A percentile compares a stretch with the other conserved stretches of the same genome.
These are phyloP conservation scores for Bruguiera hainesii DNA, from an alignment of 441 rosid genomes.

Conservation along the genomic window DNA sequence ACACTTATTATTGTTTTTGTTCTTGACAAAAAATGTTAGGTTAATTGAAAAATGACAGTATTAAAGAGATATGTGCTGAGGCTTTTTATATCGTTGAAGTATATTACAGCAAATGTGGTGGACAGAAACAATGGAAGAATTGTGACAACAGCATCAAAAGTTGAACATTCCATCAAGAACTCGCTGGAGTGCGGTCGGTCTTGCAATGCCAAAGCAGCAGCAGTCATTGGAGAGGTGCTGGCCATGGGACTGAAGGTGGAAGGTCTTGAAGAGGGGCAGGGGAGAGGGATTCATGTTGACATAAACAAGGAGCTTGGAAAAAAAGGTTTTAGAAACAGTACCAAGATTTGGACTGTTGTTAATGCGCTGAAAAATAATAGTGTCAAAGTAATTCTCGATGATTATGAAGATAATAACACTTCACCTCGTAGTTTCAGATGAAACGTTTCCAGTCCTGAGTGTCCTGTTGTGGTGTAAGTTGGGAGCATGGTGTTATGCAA, in stretches of 20 bases:
- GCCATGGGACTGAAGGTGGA: slow-evolving; percentile 47
- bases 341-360: slow-evolving; percentile 54
- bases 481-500: too few species aligned
- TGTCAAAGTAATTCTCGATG: slow-evolving; percentile 55
- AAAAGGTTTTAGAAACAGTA: slow-evolving; percentile 28
- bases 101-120: slow-evolving; percentile 31
- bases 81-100: slow-evolving; percentile 4
- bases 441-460: not conserved
- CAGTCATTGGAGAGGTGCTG: slow-evolving; percentile 40
- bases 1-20: not conserved
- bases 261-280: slow-evolving; percentile 42
- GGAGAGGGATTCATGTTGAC: slow-evolving; percentile 34
- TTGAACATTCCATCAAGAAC: slow-evolving; percentile 41
- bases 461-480: too few species aligned
- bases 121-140: slow-evolving; percentile 46
- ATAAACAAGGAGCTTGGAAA: slow-evolving; percentile 30
- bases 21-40: slow-evolving; percentile 5
- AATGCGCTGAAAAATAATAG: slow-evolving; percentile 67
- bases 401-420: slow-evolving; percentile 29
- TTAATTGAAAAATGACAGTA: slow-evolving; percentile 14
- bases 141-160: slow-evolving; percentile 40
- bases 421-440: slow-evolving; percentile 19
- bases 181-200: slow-evolving; percentile 41
- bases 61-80: slow-evolving; percentile 33
- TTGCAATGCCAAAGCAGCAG: slow-evolving; percentile 46